Evolutionary conservation across 371 early-diverging fungal species (phyloP).

Genomic region (Mortierella sp.): DNA sequence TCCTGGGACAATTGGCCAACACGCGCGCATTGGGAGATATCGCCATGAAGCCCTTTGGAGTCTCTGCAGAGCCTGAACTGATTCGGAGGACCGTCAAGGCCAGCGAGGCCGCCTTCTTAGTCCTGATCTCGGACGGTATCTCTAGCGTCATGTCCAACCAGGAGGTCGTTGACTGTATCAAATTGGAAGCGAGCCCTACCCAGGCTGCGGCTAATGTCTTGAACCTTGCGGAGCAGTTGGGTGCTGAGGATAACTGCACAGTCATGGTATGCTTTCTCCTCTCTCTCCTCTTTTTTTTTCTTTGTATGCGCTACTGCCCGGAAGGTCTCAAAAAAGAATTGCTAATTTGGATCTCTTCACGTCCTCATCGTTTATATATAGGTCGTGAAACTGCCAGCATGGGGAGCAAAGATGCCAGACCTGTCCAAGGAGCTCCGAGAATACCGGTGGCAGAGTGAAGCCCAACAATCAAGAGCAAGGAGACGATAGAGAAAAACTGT

Average conservation of each 20-base stretch:
- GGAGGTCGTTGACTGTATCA: constrained; percentile 82
- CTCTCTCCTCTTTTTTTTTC: no score
- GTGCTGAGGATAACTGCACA: constrained; percentile 84
- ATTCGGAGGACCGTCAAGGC: constrained; percentile 62
- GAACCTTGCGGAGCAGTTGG: constrained; percentile 78
- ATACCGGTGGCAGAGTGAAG: constrained; percentile 72
- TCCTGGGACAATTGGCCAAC: constrained; percentile 78
- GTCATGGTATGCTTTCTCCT: constrained; percentile 64
- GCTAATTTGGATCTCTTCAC: background rate
- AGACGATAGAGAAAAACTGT: constrained; percentile 38
- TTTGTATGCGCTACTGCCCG: background rate
- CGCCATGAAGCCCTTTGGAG: constrained; percentile 79
- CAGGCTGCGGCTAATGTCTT: constrained; percentile 72
- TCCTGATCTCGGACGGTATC: constrained; percentile 81
- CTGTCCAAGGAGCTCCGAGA: constrained; percentile 75
- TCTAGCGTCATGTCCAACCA: constrained; percentile 84
- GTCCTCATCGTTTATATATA: constrained; percentile 22
- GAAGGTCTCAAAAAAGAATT: background rate
- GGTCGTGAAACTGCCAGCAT: constrained; percentile 84
- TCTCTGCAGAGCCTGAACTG: constrained; percentile 82
- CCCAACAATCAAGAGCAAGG: constrained; percentile 41
- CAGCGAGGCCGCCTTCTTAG: constrained; percentile 67
- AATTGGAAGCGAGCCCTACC: constrained; percentile 65
- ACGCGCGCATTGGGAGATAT: constrained; percentile 84
- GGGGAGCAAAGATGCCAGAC: constrained; percentile 81